Conservation (phyloP, 2,329 filamentous ascomycete species). For the Fusarium newnesense region DNA sequence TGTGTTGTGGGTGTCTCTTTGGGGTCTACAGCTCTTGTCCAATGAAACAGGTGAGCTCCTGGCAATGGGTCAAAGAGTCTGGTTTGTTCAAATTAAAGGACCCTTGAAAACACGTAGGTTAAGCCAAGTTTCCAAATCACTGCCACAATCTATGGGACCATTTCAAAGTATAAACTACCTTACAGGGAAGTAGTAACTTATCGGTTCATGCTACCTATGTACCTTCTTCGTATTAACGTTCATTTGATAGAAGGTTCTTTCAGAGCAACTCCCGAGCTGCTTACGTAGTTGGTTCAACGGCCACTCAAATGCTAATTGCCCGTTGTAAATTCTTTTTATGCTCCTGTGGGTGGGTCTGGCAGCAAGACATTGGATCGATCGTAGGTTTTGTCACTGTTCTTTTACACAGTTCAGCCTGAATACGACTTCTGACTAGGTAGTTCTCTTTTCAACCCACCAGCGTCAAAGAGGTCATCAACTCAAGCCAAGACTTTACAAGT, state of each 20-base stretch:
- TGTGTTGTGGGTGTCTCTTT: neutral
- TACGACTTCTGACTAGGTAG: neutral
- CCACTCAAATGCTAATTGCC: neutral
- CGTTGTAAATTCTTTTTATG: neutral
- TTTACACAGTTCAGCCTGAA: neutral
- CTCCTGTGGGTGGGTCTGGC: neutral
- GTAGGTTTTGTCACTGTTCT: neutral
- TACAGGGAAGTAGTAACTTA: neutral
- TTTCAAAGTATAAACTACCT: neutral
- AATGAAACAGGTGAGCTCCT: neutral
- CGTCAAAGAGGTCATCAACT: neutral
- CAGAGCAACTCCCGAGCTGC: neutral
- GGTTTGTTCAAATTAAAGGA: neutral
- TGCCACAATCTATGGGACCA: neutral
- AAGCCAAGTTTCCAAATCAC: neutral
- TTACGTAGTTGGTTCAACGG: neutral
- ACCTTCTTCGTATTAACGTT: neutral
- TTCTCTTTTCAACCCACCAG: constrained; percentile 2
- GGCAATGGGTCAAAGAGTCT: neutral
- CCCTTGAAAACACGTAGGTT: neutral
- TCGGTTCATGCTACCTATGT: neutral
- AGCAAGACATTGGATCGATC: neutral
- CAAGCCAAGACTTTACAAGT: neutral
- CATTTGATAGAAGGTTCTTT: neutral
- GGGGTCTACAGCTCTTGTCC: neutral